These are phyloP conservation scores for Penicillium expansum DNA, from an alignment of 2,329 filamentous ascomycete genomes.

Conservation along the genomic window DNA sequence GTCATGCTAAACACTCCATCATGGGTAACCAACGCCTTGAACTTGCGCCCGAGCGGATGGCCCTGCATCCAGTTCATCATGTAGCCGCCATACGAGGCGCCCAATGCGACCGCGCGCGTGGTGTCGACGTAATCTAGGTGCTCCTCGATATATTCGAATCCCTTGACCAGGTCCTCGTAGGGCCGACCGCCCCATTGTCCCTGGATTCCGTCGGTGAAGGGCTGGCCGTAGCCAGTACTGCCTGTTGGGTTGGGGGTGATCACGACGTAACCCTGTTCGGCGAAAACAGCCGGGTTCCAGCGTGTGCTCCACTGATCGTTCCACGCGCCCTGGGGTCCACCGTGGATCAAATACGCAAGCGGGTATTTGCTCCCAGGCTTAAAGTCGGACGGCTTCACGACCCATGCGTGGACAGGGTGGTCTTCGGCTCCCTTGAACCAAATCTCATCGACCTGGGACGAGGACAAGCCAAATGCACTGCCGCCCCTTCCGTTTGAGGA, in stretches of 20 bases:
- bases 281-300: constrained; percentile 57
- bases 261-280: constrained; percentile 60
- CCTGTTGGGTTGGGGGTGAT: constrained; percentile 60
- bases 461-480: constrained; percentile 41
- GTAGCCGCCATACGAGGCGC: constrained; percentile 58
- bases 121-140: constrained; percentile 55
- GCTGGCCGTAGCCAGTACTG: constrained; percentile 56
- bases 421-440: constrained; percentile 48
- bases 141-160: constrained; percentile 52
- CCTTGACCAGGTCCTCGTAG: constrained; percentile 56
- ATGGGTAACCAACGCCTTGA: constrained; percentile 58
- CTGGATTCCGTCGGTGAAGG: constrained; percentile 52
- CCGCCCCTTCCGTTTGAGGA: constrained; percentile 41
- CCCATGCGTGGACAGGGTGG: constrained; percentile 46
- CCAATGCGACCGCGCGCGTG: constrained; percentile 52
- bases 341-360: constrained; percentile 54
- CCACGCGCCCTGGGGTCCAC: constrained; percentile 53
- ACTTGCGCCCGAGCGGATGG: constrained; percentile 53
- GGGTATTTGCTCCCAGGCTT: constrained; percentile 50
- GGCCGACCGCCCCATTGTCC: constrained; percentile 55
- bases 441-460: constrained; percentile 44
- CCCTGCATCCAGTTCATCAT: constrained; percentile 61
- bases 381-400: constrained; percentile 49
- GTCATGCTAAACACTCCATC: constrained; percentile 50
- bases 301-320: constrained; percentile 55